Base-by-base conservation (phyloP, 2,329 filamentous ascomycete species). In the Alternaria sp. region DNA sequence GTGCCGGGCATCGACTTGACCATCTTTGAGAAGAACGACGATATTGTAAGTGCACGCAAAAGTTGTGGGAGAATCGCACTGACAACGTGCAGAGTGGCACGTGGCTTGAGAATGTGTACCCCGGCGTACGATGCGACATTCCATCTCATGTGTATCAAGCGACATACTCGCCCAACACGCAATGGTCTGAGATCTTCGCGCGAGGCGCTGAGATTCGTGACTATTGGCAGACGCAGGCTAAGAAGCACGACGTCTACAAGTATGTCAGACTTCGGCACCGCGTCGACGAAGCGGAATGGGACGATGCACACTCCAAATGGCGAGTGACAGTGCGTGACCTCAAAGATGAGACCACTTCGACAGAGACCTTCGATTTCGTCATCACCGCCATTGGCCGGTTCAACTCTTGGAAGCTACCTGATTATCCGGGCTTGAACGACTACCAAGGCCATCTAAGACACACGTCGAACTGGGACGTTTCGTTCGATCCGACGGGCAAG, bases 1-100 rank as follows among this genome's bases (percentile, higher is more conserved):
- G 87, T 93, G 0, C 90, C 91, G 0, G 85, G 86, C 0, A 86
- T 93, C 51, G 81, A 91, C 47, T 78, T 93, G 23, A 75, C 77
- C 1, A 81, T 85, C 15, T 85, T 81, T 57, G 83, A 85, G 65
- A 79, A 81, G 64, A 76, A 62, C 87, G 84, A 1, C 88, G 74
- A 76, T 47, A 69, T 77, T 11, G 74, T 71, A 55, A 64, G 72
- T 71, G 9, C 17, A 13, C 3, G 7, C 13, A 19, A 12, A 5
- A 40, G 1, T 15, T 19, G 32, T 25, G 19, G 8, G 10, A 25
- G 13, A 15, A 12, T 9, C 21, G 6, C 6, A 2, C 49, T 52
- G 1, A 36, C 9, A 4, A 19, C 10, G 1, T 30, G 2, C 26
- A 73, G 71, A 69, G 74, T 46, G 77, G 77, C 4, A 79, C 75